A percentile compares a stretch with the other conserved stretches of the same genome.
Conservation (phyloP, 1,284 basidiomycete genomes). For the Fomitopsis pinicola region DNA sequence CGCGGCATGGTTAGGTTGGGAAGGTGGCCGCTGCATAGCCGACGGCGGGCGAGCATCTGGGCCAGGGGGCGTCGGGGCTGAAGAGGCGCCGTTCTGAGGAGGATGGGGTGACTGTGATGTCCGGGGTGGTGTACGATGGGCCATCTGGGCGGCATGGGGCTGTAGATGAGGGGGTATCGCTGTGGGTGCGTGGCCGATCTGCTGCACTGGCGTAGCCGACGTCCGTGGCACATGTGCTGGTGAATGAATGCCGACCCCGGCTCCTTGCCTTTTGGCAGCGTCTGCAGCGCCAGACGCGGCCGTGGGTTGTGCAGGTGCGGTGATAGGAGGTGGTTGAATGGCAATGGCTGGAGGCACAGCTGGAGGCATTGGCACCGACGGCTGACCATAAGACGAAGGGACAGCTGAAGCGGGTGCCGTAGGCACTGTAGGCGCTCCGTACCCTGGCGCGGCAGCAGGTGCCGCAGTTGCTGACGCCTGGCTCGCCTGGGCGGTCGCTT, state of each 20-base stretch:
- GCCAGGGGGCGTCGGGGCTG: slow-evolving; percentile 11
- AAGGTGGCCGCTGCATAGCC: slow-evolving; percentile 4
- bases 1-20: background rate
- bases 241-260: slow-evolving; percentile 8
- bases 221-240: slow-evolving; percentile 12
- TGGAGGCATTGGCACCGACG: slow-evolving; percentile 10
- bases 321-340: slow-evolving; percentile 14
- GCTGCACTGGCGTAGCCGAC: slow-evolving; percentile 14
- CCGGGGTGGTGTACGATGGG: slow-evolving; percentile 10
- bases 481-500: background rate
- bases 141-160: slow-evolving; percentile 10
- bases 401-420: slow-evolving; percentile 6
- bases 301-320: slow-evolving; percentile 13
- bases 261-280: slow-evolving; percentile 13
- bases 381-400: slow-evolving; percentile 13
- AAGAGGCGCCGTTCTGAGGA: slow-evolving; percentile 4
- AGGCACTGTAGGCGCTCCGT: slow-evolving; percentile 14
- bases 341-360: slow-evolving; percentile 16
- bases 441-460: background rate
- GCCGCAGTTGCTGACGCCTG: slow-evolving; percentile 6
- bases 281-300: slow-evolving; percentile 4
- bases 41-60: slow-evolving; percentile 14
- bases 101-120: slow-evolving; percentile 15
- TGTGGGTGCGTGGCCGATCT: slow-evolving; percentile 4
- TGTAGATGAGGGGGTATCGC: slow-evolving; percentile 18